Conservation (phyloP, 2,329 filamentous ascomycete genomes). For the Cladosporium velox region DNA sequence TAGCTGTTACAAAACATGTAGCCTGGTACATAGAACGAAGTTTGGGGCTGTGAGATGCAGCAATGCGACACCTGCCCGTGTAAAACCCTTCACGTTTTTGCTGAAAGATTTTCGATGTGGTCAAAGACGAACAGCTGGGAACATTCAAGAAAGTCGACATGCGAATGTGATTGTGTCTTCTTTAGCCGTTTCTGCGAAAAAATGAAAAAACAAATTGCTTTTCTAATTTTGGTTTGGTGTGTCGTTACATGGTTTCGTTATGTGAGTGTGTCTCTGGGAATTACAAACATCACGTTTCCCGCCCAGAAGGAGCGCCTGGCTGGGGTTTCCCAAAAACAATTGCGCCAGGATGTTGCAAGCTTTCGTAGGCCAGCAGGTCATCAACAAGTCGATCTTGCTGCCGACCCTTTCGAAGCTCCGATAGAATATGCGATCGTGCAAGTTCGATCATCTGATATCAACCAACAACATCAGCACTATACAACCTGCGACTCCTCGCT, state of each 20-base stretch:
- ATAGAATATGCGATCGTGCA: background rate
- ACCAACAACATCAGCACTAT: conserved; percentile 45
- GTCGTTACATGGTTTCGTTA: background rate
- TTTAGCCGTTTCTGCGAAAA: background rate
- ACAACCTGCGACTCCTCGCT: conserved; percentile 46
- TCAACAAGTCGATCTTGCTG: background rate
- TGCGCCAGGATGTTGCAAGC: too few relatives aligned
- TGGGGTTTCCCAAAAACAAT: background rate
- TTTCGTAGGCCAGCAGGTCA: too few relatives aligned
- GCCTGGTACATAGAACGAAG: too few relatives aligned
- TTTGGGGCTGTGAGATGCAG: too few relatives aligned
- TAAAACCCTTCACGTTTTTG: too few relatives aligned
- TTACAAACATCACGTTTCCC: background rate
- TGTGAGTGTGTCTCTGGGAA: background rate
- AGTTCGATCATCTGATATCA: conserved; percentile 24
- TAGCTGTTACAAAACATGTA: too few relatives aligned
- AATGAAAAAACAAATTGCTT: background rate
- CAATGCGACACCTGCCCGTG: too few relatives aligned
- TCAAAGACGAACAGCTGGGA: background rate
- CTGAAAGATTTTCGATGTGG: too few relatives aligned
- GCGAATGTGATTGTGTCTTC: background rate
- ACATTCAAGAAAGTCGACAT: background rate
- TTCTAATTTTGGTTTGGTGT: background rate
- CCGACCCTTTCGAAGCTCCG: background rate
- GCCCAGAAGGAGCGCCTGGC: background rate